Percentiles rank a stretch among this genome's conserved stretches.
Conservation (phyloP, 805 yeast species). For the Zygoascus flipseniorum region DNA sequence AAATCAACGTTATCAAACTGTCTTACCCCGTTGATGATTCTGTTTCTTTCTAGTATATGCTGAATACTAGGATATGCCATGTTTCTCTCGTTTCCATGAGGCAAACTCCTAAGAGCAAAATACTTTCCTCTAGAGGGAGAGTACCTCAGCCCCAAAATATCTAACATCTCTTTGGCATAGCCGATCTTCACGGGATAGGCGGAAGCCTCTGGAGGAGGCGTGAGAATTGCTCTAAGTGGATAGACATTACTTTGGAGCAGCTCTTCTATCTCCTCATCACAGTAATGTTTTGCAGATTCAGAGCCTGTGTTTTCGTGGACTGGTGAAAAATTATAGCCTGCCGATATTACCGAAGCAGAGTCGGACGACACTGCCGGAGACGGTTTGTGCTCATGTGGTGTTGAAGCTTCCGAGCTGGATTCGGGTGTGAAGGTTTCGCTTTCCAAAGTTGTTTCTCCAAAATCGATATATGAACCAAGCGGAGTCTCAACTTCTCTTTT, state of each 20-base stretch:
- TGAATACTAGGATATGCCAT: slow-evolving; percentile 44
- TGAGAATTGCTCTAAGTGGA: not conserved
- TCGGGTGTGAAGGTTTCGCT: not conserved
- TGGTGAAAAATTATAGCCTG: not conserved
- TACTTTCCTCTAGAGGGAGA: slow-evolving; percentile 35
- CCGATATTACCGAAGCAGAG: not conserved
- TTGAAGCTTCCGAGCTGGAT: not conserved
- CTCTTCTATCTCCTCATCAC: not conserved
- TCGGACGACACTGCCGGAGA: not conserved
- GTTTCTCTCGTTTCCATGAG: slow-evolving; percentile 23
- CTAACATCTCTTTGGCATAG: not conserved
- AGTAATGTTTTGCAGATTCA: not conserved
- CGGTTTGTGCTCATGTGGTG: not conserved
- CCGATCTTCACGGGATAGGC: not conserved
- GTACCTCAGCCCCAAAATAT: not conserved
- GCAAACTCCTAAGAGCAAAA: not conserved
- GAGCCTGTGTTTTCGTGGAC: not conserved
- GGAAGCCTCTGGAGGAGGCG: not conserved
- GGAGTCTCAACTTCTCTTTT: not conserved
- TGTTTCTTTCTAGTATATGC: not conserved
- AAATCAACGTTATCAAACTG: slow-evolving; percentile 6
- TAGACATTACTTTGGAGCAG: not conserved
- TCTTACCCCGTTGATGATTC: slow-evolving; percentile 2
- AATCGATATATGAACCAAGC: not conserved
- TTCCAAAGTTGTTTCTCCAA: not conserved